A percentile compares a stretch with the other conserved stretches of the same genome.
Conservation (phyloP, 768 basidiomycete genomes). For the Xerocomellus intermedius region DNA sequence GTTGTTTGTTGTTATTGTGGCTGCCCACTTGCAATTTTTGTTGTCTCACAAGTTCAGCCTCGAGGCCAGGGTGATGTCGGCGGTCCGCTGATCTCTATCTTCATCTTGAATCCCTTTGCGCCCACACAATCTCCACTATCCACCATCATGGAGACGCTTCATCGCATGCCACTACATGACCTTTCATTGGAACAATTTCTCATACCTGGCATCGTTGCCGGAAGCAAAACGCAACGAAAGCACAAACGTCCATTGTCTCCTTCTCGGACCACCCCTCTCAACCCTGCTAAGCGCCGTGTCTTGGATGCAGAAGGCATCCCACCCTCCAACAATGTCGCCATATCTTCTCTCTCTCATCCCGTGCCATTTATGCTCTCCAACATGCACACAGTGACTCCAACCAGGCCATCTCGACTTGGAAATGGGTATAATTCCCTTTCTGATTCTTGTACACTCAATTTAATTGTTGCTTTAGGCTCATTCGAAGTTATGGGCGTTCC, state of each 20-base stretch:
- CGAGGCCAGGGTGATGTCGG: conserved; percentile 27
- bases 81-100: conserved; percentile 24
- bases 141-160: conserved; percentile 26
- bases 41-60: conserved; percentile 11
- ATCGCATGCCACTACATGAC: conserved; percentile 55
- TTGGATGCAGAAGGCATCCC: conserved; percentile 53
- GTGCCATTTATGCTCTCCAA: conserved; percentile 33
- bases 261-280: conserved; percentile 45
- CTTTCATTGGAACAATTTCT: conserved; percentile 59
- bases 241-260: conserved; percentile 68
- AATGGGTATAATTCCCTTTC: conserved; percentile 29
- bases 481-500: conserved; percentile 6
- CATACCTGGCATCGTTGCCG: conserved; percentile 28
- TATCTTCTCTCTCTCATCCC: conserved; percentile 20
- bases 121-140: conserved; percentile 5
- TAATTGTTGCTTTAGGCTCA: conserved; percentile 25
- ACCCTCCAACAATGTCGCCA: conserved; percentile 24
- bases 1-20: conserved; percentile 28
- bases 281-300: conserved; percentile 69
- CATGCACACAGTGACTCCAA: conserved; percentile 27
- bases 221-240: conserved; percentile 28
- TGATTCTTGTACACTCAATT: conserved; percentile 35
- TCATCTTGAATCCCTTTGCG: conserved; percentile 2
- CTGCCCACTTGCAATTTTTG: conserved; percentile 14
- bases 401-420: conserved; percentile 33